Base-by-base conservation (phyloP, 345 rosid genomes). In the Excoecaria agallocha region DNA sequence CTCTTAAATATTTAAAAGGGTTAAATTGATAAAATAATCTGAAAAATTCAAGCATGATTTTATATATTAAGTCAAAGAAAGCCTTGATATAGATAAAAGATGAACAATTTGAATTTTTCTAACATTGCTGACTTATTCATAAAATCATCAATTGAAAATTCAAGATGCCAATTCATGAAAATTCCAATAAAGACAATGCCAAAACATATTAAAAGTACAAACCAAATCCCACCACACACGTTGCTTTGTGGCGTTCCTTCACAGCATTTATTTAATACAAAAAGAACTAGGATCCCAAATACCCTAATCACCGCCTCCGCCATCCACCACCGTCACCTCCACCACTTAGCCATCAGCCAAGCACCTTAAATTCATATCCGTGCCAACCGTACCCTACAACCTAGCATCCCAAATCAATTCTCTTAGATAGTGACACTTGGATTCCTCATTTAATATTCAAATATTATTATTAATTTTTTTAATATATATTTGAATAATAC, bases 351-450 rank as follows among this genome's bases (percentile, higher is more conserved):
- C 66, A 10, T 25, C 56, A 2, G 6, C 74, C 30, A 30, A 60
- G 6, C 75, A 3, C 8, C 24, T 6, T 16, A 25, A 71, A 41
- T 11, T 12, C n/a, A 12, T 1, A 54, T 74, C 77, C 77, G 77
- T 74, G 77, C 77, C 15, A 66, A 7, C 71, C 77, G 77, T 74
- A 74, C 77, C 71, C 0, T 12, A 1, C 30, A 15, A 48, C 12
- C 41, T 16, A 5, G 25, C 16, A 4, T 1, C 49, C 35, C 16
- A 12, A n/a, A 15, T 20, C 4, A 15, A 65, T 83, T 52, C 79
- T 51, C 55, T 39, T 17, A 3, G 85, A 86, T 45, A 46, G 43
- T 2, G 89, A 82, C 85, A 81, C 82, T 65, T 78, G 79, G 73
- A 68, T 73, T 82, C 74, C 51, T 69, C 55, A 13, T 39, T 25